phyloP scores from a whole-genome alignment of 495 filamentous ascomycete genomes.

The Thozetella sp. region DNA sequence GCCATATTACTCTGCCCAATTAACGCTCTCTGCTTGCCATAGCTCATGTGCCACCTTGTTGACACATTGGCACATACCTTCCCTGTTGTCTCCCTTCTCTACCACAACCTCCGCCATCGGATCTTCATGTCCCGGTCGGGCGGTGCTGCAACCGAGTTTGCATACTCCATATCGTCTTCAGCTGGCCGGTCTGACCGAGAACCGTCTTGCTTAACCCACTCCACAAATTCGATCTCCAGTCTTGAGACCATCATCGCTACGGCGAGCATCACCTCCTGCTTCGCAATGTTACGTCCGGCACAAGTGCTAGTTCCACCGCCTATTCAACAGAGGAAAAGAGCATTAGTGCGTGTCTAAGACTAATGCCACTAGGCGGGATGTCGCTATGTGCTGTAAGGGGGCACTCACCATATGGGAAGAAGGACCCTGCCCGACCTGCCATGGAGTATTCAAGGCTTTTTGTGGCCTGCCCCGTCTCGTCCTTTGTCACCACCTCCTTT shows the following conservation, averaged over 20 bases:
- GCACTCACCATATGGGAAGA: constrained; percentile 25
- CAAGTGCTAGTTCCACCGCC: constrained; percentile 41
- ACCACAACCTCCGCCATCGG: constrained; percentile 16
- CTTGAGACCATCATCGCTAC: constrained; percentile 46
- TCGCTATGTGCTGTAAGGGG: not conserved
- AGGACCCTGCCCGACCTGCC: constrained; percentile 9
- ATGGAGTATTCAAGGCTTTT: constrained; percentile 4
- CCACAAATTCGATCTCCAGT: constrained; percentile 50
- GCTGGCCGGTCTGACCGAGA: constrained; percentile 14
- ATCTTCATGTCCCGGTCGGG: constrained; percentile 28
- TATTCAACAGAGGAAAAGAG: not conserved
- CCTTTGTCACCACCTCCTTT: not conserved
- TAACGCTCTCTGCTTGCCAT: no score
- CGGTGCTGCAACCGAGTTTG: constrained; percentile 14
- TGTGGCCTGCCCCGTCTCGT: not conserved
- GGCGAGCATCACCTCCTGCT: constrained; percentile 45
- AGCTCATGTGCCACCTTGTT: no score
- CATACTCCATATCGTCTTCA: constrained; percentile 11
- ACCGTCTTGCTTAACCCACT: constrained; percentile 18
- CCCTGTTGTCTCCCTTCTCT: not conserved
- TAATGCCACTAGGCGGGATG: no score
- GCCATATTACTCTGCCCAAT: no score
- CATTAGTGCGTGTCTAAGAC: no score
- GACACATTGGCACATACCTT: no score
- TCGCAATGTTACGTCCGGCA: constrained; percentile 47